Conservation (phyloP, 495 filamentous ascomycete species). For the Evernia prunastri region DNA sequence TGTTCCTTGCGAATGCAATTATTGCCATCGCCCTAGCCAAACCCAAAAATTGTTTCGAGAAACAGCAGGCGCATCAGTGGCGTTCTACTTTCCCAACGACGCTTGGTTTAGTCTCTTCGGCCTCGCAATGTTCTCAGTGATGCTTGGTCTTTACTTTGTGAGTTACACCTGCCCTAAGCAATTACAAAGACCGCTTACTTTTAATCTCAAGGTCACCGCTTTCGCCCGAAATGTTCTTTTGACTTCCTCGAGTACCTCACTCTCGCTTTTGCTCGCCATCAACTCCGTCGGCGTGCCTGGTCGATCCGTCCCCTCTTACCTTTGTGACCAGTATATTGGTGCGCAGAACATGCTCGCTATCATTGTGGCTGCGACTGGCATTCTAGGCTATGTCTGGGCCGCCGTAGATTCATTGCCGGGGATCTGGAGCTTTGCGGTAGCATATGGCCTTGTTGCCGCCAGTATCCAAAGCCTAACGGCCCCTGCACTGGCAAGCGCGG, state of each 20-base stretch:
- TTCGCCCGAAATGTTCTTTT: constrained; percentile 43
- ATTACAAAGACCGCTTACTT: not conserved
- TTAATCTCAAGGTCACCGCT: constrained; percentile 29
- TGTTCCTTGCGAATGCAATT: not conserved
- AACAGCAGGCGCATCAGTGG: too few relatives aligned
- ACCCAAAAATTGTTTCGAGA: too few relatives aligned
- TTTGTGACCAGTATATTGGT: constrained; percentile 58
- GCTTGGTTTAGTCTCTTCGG: too few relatives aligned
- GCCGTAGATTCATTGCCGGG: constrained; percentile 44
- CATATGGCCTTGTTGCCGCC: constrained; percentile 56
- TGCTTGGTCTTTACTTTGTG: not conserved
- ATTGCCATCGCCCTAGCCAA: not conserved
- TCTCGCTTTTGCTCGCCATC: constrained; percentile 55
- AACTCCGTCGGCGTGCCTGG: constrained; percentile 63
- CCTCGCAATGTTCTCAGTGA: too few relatives aligned
- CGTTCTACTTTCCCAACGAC: too few relatives aligned
- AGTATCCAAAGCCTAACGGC: constrained; percentile 64
- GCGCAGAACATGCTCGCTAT: constrained; percentile 56
- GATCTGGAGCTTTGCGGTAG: constrained; percentile 54
- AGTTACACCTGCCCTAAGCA: constrained; percentile 11
- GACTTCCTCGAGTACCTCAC: constrained; percentile 45
- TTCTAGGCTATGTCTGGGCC: constrained; percentile 56
- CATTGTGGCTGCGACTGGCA: constrained; percentile 42
- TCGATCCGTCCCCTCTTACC: constrained; percentile 54
- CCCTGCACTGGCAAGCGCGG: constrained; percentile 53